Conservation (phyloP, 768 basidiomycete genomes). For the Lactifluus volemus region DNA sequence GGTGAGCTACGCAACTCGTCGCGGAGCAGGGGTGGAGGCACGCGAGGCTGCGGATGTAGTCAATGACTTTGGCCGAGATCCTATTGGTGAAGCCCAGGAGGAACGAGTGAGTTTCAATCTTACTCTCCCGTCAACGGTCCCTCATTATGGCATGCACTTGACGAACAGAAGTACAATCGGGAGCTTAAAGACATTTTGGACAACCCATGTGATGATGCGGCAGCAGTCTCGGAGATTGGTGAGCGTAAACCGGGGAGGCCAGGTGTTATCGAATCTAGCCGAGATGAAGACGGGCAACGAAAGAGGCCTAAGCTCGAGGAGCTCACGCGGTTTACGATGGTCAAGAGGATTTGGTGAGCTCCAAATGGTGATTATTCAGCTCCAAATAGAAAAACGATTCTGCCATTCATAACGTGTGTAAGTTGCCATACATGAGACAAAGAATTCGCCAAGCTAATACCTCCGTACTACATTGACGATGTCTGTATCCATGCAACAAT, state of each 20-base stretch:
- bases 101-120: conserved; percentile 50
- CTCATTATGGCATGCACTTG: not conserved
- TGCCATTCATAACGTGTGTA: not conserved
- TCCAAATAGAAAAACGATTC: not conserved
- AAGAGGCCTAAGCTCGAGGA: conserved; percentile 74
- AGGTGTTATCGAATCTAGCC: conserved; percentile 4
- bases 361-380: not conserved
- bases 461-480: not conserved
- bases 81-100: conserved; percentile 83
- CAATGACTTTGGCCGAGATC: conserved; percentile 85
- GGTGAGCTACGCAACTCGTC: conserved; percentile 69
- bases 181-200: conserved; percentile 69
- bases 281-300: conserved; percentile 26
- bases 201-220: conserved; percentile 58
- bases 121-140: not conserved
- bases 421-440: conserved; percentile 3
- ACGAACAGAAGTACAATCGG: conserved; percentile 66
- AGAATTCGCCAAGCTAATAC: not conserved
- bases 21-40: conserved; percentile 70
- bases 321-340: conserved; percentile 91
- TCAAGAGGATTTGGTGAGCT: conserved; percentile 74
- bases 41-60: conserved; percentile 65
- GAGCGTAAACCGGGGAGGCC: conserved; percentile 31
- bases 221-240: conserved; percentile 62
- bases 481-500: not conserved